A percentile compares a stretch with the other conserved stretches of the same genome.
These are phyloP conservation scores for Clohesyomyces aquaticus DNA, from an alignment of 495 filamentous ascomycete genomes.

Conservation along the genomic window DNA sequence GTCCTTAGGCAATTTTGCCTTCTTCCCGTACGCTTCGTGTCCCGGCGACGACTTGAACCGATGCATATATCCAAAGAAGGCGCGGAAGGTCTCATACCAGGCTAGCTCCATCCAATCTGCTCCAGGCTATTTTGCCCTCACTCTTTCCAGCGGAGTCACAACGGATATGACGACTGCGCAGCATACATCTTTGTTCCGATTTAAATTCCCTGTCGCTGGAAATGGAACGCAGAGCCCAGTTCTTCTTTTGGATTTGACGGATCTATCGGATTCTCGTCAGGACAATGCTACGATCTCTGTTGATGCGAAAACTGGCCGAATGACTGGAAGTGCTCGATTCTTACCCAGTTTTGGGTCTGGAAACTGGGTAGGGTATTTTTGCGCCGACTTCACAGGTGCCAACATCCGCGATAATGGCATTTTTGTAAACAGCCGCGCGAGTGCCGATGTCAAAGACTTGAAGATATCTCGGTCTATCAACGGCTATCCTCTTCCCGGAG, in stretches of 20 bases:
- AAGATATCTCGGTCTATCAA: conserved; percentile 38
- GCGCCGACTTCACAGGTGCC: conserved; percentile 41
- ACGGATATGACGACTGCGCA: conserved; percentile 71
- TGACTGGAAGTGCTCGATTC: conserved; percentile 40
- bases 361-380: conserved; percentile 39
- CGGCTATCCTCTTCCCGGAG: conserved; percentile 37
- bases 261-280: conserved; percentile 65
- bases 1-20: conserved; percentile 71
- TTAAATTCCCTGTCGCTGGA: conserved; percentile 60
- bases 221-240: conserved; percentile 52
- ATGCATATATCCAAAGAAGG: conserved; percentile 65
- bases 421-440: conserved; percentile 38
- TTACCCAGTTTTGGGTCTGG: conserved; percentile 41
- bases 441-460: conserved; percentile 28
- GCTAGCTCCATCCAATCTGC: conserved; percentile 58
- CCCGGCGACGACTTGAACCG: conserved; percentile 64
- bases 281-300: conserved; percentile 41
- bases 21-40: conserved; percentile 70
- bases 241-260: conserved; percentile 69
- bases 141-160: conserved; percentile 60
- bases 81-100: conserved; percentile 51
- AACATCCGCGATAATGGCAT: conserved; percentile 40
- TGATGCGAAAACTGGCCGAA: conserved; percentile 31
- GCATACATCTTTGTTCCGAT: conserved; percentile 69
- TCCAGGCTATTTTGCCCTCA: conserved; percentile 70